Conservation (phyloP, 768 basidiomycete genomes). For the Suillus cothurnatus region DNA sequence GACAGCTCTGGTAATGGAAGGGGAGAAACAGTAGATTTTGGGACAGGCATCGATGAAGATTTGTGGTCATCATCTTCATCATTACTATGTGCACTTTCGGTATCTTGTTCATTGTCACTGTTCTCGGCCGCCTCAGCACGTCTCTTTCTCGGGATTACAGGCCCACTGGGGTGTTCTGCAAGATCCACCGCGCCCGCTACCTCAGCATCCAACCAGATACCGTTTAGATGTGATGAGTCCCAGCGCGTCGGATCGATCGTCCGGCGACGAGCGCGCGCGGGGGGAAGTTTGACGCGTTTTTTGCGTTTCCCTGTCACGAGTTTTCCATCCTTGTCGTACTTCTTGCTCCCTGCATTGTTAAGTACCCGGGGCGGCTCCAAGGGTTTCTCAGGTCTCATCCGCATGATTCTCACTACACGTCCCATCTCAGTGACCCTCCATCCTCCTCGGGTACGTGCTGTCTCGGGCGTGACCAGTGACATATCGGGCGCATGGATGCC, state of each 20-base stretch:
- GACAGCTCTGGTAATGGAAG: too few species aligned
- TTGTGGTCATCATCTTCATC: not conserved
- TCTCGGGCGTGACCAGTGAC: slow-evolving; percentile 62
- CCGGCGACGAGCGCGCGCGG: slow-evolving; percentile 56
- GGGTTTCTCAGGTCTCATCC: slow-evolving; percentile 71
- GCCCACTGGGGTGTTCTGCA: not conserved
- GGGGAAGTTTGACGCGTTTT: slow-evolving; percentile 50
- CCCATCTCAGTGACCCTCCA: slow-evolving; percentile 75
- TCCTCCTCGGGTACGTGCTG: slow-evolving; percentile 50
- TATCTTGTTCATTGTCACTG: slow-evolving; percentile 7
- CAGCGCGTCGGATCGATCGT: slow-evolving; percentile 76
- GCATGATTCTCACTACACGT: slow-evolving; percentile 63
- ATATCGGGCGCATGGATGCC: slow-evolving; percentile 61
- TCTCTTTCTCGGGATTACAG: not conserved
- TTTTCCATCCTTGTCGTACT: slow-evolving; percentile 18
- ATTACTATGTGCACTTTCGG: not conserved
- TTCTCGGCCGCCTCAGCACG: not conserved
- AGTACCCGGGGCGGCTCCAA: slow-evolving; percentile 35
- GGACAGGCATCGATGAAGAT: not conserved
- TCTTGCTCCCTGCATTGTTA: slow-evolving; percentile 11
- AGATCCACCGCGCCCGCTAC: not conserved
- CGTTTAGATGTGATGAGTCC: slow-evolving; percentile 71
- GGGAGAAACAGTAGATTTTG: not conserved
- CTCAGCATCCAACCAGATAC: slow-evolving; percentile 58
- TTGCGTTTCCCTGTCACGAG: slow-evolving; percentile 41